These are phyloP conservation scores for Physcia stellaris DNA, from an alignment of 495 filamentous ascomycete genomes.

Conservation along the genomic window DNA sequence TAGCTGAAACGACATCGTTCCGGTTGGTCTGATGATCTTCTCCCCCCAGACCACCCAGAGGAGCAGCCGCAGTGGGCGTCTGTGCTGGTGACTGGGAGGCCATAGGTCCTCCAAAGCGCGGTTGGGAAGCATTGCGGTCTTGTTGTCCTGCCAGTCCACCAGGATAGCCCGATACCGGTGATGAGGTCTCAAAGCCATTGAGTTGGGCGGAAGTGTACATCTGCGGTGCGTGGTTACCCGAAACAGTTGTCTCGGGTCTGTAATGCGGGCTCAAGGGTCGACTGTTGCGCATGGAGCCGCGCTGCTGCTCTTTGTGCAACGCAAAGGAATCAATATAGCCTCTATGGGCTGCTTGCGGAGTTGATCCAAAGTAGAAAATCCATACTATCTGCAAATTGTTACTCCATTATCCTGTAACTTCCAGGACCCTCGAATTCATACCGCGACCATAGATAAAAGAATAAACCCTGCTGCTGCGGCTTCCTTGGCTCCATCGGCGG, in stretches of 20 bases:
- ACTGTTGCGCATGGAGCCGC: slow-evolving; percentile 50
- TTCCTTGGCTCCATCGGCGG: slow-evolving; percentile 52
- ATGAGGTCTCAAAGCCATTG: slow-evolving; percentile 91
- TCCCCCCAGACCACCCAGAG: slow-evolving; percentile 19
- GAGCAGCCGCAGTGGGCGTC: slow-evolving; percentile 18
- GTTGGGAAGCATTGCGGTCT: slow-evolving; percentile 40
- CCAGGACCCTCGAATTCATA: slow-evolving; percentile 21
- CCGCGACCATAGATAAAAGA: slow-evolving; percentile 85
- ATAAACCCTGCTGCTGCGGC: slow-evolving; percentile 90
- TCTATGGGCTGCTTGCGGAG: slow-evolving; percentile 74
- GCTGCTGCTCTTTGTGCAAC: slow-evolving; percentile 72
- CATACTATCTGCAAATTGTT: slow-evolving; percentile 63
- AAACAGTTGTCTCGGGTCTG: slow-evolving; percentile 71
- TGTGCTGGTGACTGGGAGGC: slow-evolving; percentile 21
- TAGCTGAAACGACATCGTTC: slow-evolving; percentile 61
- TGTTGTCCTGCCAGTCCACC: slow-evolving; percentile 48
- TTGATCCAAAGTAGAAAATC: slow-evolving; percentile 97
- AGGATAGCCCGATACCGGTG: slow-evolving; percentile 69
- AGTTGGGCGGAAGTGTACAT: slow-evolving; percentile 96
- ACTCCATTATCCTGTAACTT: not conserved
- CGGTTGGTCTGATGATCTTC: slow-evolving; percentile 24
- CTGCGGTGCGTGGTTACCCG: slow-evolving; percentile 61
- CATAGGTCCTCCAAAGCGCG: slow-evolving; percentile 36
- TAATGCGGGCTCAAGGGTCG: slow-evolving; percentile 34
- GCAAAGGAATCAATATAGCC: slow-evolving; percentile 94